Evolutionary conservation across 352 stramenopile species (phyloP), one percentile per base, ranked within the genome.

Genomic region (Globisporangium spiculum): DNA sequence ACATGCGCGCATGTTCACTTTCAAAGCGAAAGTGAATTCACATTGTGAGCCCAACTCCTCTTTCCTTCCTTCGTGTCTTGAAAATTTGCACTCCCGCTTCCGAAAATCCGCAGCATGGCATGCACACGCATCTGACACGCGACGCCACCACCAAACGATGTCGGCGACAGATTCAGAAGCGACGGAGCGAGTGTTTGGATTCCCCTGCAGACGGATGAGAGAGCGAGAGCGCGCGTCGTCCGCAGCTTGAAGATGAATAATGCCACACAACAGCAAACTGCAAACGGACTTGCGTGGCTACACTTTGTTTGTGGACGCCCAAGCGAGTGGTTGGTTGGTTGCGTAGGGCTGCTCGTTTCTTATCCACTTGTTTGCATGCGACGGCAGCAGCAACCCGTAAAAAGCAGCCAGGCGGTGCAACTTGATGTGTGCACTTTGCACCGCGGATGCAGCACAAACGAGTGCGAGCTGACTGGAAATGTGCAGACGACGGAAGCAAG

Each of bases 71-170:
- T 12, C 44, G 32, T 38, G 32, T 38, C 32, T 38, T 22, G 44
- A 52, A 52, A 52, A 52, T 52, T 52, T 52, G 34, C n/a, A 48
- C 26, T 16, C 44, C 34, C 24, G 38, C 55, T 18, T 60, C 24
- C 54, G 10, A 38, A 50, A 52, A 12, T 3, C 41, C 16, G 18
- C 18, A 53, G 22, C 9, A 8, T 24, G 24, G 24, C 18, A 27
- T 50, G 12, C 14, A 59, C 38, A 56, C 41, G 55, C 60, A 56
- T 55, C 60, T 65, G 56, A 62, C 48, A 36, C 32, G 32, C 32
- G 18, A 4, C 30, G 56, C 56, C 56, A 50, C 56, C 56, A 48
- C 32, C 32, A 62, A 62, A 30, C 3, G 56, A 62, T 62, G 56
- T 62, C 56, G 56, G 20, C 30, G 55, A 46, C 26, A 60, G 18